phyloP scores from a whole-genome alignment of 768 basidiomycete species.

The Nidularia sp. region DNA sequence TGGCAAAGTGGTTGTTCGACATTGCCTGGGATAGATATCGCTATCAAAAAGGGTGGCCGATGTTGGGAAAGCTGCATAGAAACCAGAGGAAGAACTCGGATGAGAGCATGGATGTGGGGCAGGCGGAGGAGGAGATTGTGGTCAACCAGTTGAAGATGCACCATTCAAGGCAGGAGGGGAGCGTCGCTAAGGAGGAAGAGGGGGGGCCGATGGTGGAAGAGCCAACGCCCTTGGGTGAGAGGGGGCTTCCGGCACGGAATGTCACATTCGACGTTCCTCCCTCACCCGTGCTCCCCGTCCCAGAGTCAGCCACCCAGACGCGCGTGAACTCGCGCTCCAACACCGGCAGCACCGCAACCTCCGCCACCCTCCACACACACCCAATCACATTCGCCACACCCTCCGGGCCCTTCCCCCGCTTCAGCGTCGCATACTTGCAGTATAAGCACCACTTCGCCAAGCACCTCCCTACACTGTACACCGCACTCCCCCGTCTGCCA shows the following conservation, averaged over 20 bases:
- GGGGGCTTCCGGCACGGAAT: background rate
- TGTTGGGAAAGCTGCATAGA: conserved; percentile 11
- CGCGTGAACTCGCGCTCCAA: conserved; percentile 9
- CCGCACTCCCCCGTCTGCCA: conserved; percentile 57
- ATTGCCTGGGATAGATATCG: conserved; percentile 43
- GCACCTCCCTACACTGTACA: conserved; percentile 59
- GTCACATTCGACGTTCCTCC: conserved; percentile 4
- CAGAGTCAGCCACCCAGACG: conserved; percentile 3
- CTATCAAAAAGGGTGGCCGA: conserved; percentile 17
- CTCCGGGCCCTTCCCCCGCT: too few relatives aligned
- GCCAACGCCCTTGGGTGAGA: background rate
- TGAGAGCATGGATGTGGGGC: conserved; percentile 3
- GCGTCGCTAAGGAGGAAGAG: conserved; percentile 2
- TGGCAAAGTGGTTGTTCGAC: conserved; percentile 61
- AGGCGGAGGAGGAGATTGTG: conserved; percentile 6
- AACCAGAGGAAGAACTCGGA: conserved; percentile 8
- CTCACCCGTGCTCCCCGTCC: too few relatives aligned
- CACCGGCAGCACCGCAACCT: conserved; percentile 3
- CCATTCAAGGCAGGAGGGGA: background rate
- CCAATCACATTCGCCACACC: too few relatives aligned
- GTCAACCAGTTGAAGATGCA: conserved; percentile 5
- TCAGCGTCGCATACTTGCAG: too few relatives aligned
- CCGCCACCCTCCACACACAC: background rate
- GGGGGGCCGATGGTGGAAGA: background rate
- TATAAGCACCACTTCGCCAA: background rate